Evolutionary conservation across 176 grass and related monocot species (phyloP).

Genomic region (Aegilops bicornis): DNA sequence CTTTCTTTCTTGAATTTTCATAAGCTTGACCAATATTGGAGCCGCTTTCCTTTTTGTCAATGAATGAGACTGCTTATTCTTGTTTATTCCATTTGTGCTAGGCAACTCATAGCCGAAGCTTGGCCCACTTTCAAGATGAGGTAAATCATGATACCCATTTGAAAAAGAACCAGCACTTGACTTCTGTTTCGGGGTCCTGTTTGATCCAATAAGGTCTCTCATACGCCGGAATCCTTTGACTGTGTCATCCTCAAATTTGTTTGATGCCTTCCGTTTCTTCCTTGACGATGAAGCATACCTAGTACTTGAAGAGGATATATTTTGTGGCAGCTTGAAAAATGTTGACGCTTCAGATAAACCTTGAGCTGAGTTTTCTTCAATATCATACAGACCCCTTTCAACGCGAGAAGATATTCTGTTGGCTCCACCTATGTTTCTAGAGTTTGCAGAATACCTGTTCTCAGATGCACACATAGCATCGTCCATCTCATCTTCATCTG

Average conservation of each 20-base stretch:
- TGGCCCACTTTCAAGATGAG: conserved; percentile 49
- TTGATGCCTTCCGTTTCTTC: conserved; percentile 65
- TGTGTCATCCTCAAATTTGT: conserved; percentile 61
- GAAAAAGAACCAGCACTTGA: conserved; percentile 17
- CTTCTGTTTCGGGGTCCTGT: conserved; percentile 55
- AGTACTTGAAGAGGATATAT: conserved; percentile 52
- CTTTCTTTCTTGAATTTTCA: conserved; percentile 83
- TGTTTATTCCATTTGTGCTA: conserved; percentile 38
- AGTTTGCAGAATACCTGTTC: conserved; percentile 33
- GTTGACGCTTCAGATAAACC: conserved; percentile 49
- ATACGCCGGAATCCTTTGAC: conserved; percentile 71
- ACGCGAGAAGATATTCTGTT: conserved; percentile 45
- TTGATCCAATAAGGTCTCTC: conserved; percentile 92
- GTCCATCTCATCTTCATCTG: conserved; percentile 39
- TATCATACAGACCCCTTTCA: conserved; percentile 36
- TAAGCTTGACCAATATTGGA: conserved; percentile 75
- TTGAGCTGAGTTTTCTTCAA: conserved; percentile 49
- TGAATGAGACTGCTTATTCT: conserved; percentile 47
- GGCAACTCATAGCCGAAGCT: conserved; percentile 51
- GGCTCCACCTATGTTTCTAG: conserved; percentile 60
- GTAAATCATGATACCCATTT: conserved; percentile 39
- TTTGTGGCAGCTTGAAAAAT: conserved; percentile 50
- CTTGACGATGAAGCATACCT: conserved; percentile 61
- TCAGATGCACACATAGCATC: conserved; percentile 30
- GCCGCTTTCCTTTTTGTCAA: conserved; percentile 68